Evolutionary conservation across 768 basidiomycete species (phyloP).

Genomic region (Kwoniella mangroviensis): DNA sequence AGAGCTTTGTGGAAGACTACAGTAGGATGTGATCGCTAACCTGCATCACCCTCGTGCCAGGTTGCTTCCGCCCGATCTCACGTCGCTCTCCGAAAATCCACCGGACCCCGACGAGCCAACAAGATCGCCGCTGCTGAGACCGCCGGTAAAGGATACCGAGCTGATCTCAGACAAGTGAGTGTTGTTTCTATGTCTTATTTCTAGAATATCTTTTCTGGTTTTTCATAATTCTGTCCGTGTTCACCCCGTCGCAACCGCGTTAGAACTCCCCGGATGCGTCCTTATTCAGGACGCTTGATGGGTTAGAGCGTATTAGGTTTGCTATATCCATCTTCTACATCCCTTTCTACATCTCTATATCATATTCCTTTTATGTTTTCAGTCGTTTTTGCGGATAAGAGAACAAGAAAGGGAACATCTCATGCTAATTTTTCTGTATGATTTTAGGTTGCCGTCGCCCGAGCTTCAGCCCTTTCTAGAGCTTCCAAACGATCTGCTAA

Average conservation of each 20-base stretch:
- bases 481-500: constrained; percentile 39
- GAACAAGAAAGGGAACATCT: background rate
- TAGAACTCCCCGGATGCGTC: constrained; percentile 52
- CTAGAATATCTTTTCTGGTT: background rate
- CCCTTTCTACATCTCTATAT: constrained; percentile 13
- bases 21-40: no score
- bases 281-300: constrained; percentile 32
- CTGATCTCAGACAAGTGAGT: constrained; percentile 57
- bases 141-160: constrained; percentile 57
- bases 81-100: constrained; percentile 48
- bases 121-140: constrained; percentile 57
- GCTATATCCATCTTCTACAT: constrained; percentile 30
- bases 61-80: constrained; percentile 47
- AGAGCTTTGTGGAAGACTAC: no score
- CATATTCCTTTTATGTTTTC: constrained; percentile 9
- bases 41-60: constrained; percentile 16
- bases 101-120: constrained; percentile 53
- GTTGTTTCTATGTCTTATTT: background rate
- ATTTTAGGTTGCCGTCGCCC: constrained; percentile 52
- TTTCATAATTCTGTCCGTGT: background rate
- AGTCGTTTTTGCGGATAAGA: constrained; percentile 12
- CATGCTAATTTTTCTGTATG: constrained; percentile 5
- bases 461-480: constrained; percentile 49
- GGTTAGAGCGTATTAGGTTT: constrained; percentile 50
- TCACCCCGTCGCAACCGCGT: constrained; percentile 36